phyloP scores from a whole-genome alignment of 257 asterid genomes.

The Solanum pinnatisectum region DNA sequence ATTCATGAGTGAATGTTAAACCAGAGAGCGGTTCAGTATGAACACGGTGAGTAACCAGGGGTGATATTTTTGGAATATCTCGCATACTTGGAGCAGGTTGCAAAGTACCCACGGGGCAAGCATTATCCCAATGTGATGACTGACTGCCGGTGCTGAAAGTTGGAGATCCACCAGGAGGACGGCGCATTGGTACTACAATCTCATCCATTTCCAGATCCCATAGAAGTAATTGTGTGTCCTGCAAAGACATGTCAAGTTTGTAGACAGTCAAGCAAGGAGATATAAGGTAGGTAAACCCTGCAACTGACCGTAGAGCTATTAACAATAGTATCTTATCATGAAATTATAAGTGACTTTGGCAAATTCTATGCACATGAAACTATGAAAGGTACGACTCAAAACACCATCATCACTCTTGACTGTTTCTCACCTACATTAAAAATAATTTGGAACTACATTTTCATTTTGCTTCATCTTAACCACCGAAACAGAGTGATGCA shows the following conservation, averaged over 20 bases:
- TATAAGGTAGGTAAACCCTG: background rate
- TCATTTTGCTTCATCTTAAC: background rate
- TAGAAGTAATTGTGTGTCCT: slow-evolving; percentile 88
- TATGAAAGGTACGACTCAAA: background rate
- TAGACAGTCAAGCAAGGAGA: background rate
- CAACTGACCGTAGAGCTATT: background rate
- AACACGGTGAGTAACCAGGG: slow-evolving; percentile 80
- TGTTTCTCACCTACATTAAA: background rate
- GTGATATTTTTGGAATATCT: slow-evolving; percentile 84
- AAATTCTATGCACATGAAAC: background rate
- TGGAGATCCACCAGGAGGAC: slow-evolving; percentile 91
- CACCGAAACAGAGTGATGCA: background rate
- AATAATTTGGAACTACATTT: background rate
- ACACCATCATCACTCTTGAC: background rate
- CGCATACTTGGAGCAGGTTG: slow-evolving; percentile 91
- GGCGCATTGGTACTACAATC: slow-evolving; percentile 94
- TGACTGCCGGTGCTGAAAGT: slow-evolving; percentile 84
- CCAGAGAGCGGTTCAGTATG: slow-evolving; percentile 99
- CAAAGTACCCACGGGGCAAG: slow-evolving; percentile 66
- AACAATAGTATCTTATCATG: background rate
- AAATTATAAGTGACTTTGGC: background rate
- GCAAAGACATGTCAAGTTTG: background rate
- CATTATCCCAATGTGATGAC: slow-evolving; percentile 88
- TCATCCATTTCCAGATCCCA: slow-evolving; percentile 99
- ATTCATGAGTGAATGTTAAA: slow-evolving; percentile 71